phyloP scores from a whole-genome alignment of 345 rosid genomes.

The Gossypium anomalum region DNA sequence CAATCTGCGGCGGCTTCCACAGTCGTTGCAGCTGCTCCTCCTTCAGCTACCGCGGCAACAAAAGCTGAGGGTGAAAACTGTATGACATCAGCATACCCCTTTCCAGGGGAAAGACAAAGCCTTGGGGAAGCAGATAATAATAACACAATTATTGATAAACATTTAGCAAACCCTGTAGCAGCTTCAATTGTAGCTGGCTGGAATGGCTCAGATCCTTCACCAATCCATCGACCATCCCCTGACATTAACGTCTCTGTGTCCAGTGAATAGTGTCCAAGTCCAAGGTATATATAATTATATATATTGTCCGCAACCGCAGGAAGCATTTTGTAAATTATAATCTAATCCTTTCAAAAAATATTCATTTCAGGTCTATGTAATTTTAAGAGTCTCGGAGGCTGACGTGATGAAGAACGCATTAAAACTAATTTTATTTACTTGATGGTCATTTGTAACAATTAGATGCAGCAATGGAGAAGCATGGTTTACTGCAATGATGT shows the following conservation, averaged over 20 bases:
- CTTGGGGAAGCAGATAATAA: slow-evolving; percentile 13
- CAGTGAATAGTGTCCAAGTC: slow-evolving; percentile 29
- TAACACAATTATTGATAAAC: not conserved
- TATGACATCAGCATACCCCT: not conserved
- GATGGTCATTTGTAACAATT: not conserved
- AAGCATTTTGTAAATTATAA: not conserved
- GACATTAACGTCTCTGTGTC: slow-evolving; percentile 45
- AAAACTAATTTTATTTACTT: slow-evolving; percentile 3
- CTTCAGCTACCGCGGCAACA: slow-evolving; percentile 15
- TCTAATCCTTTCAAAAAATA: not conserved
- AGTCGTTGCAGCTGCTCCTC: slow-evolving; percentile 5
- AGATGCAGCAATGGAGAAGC: not conserved
- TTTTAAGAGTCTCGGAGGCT: not conserved
- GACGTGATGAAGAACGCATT: not conserved
- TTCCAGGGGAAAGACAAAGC: not conserved
- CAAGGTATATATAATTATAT: not conserved
- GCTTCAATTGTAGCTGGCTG: slow-evolving; percentile 18
- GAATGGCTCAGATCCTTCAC: slow-evolving; percentile 29
- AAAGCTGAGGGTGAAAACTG: slow-evolving; percentile 23
- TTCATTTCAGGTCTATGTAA: not conserved
- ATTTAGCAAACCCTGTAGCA: slow-evolving; percentile 7
- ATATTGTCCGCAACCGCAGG: too few relatives aligned
- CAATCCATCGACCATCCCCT: slow-evolving; percentile 39
- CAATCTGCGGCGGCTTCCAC: slow-evolving; percentile 6
- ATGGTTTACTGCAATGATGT: not conserved